These are phyloP conservation scores for Phascolomyces articulosus DNA, from an alignment of 371 early-diverging fungal species.

Conservation along the genomic window DNA sequence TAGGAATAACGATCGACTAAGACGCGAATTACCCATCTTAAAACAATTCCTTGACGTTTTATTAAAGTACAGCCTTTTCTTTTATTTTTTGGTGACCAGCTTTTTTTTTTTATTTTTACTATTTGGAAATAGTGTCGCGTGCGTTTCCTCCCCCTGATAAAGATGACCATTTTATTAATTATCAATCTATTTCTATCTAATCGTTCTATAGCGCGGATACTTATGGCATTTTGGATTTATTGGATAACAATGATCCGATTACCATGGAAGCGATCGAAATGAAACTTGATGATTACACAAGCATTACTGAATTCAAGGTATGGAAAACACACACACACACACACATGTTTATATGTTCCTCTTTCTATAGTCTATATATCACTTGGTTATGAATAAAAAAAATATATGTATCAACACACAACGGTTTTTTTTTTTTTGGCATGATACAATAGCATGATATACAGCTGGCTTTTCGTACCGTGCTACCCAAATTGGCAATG, in stretches of 20 bases:
- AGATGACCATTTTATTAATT: too few relatives aligned
- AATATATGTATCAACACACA: too few relatives aligned
- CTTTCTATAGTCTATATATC: background rate
- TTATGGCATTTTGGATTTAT: background rate
- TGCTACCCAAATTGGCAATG: slow-evolving; percentile 5
- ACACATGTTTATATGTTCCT: background rate
- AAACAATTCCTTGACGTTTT: background rate
- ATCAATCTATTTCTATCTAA: too few relatives aligned
- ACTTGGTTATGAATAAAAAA: background rate
- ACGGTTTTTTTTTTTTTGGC: too few relatives aligned
- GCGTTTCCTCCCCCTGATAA: too few relatives aligned
- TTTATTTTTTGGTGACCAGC: background rate
- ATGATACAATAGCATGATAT: slow-evolving; percentile 20
- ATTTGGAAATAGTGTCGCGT: too few relatives aligned
- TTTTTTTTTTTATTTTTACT: too few relatives aligned
- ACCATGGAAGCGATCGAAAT: slow-evolving; percentile 2
- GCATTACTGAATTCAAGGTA: slow-evolving; percentile 16
- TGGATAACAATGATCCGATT: background rate
- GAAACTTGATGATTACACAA: slow-evolving; percentile 9
- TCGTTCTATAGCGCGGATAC: background rate
- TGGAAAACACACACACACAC: background rate
- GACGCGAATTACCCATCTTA: background rate
- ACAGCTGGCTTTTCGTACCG: slow-evolving; percentile 10
- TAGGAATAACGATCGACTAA: too few relatives aligned
- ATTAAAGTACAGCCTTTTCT: background rate